These are phyloP conservation scores for Alloascoidea hylecoeti DNA, from an alignment of 805 yeast genomes.

Conservation along the genomic window DNA sequence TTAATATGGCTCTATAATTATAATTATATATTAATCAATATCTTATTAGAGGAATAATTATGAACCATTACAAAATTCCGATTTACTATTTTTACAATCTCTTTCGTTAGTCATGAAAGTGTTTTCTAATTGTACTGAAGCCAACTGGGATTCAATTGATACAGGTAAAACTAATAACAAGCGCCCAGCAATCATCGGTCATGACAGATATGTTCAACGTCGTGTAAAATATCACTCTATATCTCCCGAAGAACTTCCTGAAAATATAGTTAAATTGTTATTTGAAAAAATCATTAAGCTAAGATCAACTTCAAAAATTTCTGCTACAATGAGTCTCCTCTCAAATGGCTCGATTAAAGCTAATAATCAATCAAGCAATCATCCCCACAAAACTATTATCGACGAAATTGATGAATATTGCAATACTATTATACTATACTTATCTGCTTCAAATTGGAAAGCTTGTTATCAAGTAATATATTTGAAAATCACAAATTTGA, in stretches of 20 bases:
- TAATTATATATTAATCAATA: too few relatives aligned
- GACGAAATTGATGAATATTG: slow-evolving; percentile 1
- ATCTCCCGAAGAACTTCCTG: not conserved
- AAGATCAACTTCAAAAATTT: not conserved
- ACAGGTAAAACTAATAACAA: too few relatives aligned
- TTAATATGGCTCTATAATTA: too few relatives aligned
- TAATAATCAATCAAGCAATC: not conserved
- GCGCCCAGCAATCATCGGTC: too few relatives aligned
- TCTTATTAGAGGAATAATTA: too few relatives aligned
- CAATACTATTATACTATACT: not conserved
- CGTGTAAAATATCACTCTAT: not conserved
- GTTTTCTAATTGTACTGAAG: too few relatives aligned
- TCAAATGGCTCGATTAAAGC: not conserved
- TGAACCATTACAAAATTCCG: too few relatives aligned
- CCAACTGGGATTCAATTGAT: too few relatives aligned
- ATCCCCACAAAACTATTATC: not conserved
- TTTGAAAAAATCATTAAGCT: not conserved
- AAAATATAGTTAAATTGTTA: not conserved
- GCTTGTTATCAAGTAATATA: not conserved
- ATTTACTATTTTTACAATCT: too few relatives aligned
- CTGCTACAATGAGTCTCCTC: not conserved
- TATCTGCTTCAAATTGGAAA: not conserved
- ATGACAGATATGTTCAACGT: not conserved
- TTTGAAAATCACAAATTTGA: not conserved
- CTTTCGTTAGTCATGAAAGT: too few relatives aligned